phyloP scores from a whole-genome alignment of 306 rosid species.

The Quillaja saponaria region DNA sequence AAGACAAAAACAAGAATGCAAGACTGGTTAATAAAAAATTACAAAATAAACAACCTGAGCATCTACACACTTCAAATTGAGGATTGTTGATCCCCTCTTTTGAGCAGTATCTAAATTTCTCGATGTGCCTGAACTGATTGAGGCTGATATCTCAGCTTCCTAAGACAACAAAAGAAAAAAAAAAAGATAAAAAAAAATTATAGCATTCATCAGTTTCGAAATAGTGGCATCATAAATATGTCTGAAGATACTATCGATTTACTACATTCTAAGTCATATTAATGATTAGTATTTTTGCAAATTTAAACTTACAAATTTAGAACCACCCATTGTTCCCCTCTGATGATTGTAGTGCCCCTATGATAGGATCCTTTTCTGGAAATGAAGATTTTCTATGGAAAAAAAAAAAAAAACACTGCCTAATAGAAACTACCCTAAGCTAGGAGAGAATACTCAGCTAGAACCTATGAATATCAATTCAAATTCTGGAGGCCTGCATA shows the following conservation, averaged over 20 bases:
- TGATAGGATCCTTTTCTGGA: no score
- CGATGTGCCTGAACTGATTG: constrained; percentile 73
- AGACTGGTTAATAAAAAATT: background rate
- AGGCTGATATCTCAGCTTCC: constrained; percentile 93
- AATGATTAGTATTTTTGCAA: background rate
- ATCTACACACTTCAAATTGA: constrained; percentile 87
- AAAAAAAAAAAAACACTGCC: no score
- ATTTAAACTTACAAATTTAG: background rate
- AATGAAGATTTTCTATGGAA: no score
- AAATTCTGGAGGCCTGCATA: no score
- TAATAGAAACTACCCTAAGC: no score
- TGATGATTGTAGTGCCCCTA: no score
- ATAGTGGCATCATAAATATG: background rate
- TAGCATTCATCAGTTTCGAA: background rate
- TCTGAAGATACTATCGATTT: constrained; percentile 1
- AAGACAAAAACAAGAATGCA: background rate
- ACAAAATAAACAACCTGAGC: constrained; percentile 61
- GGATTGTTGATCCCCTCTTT: constrained; percentile 82
- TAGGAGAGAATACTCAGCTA: no score
- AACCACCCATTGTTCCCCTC: no score
- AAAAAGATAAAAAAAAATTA: constrained; percentile 5
- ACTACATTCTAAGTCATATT: background rate
- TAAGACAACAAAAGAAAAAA: constrained; percentile 22
- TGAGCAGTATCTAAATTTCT: constrained; percentile 84
- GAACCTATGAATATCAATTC: no score